Base-by-base conservation (phyloP, 2,329 filamentous ascomycete genomes). In the Penicillium freii region DNA sequence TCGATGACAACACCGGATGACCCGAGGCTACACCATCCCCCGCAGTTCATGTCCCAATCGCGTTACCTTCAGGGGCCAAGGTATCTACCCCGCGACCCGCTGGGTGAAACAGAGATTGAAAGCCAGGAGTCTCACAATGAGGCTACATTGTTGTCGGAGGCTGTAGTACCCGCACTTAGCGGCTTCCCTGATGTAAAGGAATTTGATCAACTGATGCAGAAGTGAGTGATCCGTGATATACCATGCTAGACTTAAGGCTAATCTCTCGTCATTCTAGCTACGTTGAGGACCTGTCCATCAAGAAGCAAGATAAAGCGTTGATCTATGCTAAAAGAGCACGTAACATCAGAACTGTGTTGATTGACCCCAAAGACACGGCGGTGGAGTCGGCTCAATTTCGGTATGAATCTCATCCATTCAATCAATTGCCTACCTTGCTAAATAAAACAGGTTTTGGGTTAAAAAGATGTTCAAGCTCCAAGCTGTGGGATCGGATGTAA, bases 401-500 rank as follows among this genome's bases (percentile, higher is more conserved):
- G 78, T 80, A 70, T 50, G 64, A n/a, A 48, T 54, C 31, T 33
- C 33, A 43, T 11, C 29, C 15, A 17, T 47, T 21, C 21, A 46
- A n/a, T 19, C 15, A 42, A 23, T 27, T 11, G 11, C 9, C 23
- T 33, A 7, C 34, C 10, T 36, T 51, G 17, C 58, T 65, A 36
- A 58, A 11, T 7, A 39, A 3, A 44, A 43, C 59, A 80, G 79
- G 46, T 81, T 81, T 59, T 81, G 79, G 79, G 79, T 79, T 25
- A 81, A 81, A 62, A 81, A 81, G 63, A 81, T 81, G 79, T 81
- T 81, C 63, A 77, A 77, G 51, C 71, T 81, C 42, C 72, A 77
- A 54, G 66, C 73, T 36, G 67, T 73, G 43, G 77, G 77, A 51
- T 66, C 71, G 40, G 70, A 76, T 64, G 77, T 79, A 64, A 57